phyloP scores from a whole-genome alignment of 257 asterid genomes.

The Handroanthus guayacan region DNA sequence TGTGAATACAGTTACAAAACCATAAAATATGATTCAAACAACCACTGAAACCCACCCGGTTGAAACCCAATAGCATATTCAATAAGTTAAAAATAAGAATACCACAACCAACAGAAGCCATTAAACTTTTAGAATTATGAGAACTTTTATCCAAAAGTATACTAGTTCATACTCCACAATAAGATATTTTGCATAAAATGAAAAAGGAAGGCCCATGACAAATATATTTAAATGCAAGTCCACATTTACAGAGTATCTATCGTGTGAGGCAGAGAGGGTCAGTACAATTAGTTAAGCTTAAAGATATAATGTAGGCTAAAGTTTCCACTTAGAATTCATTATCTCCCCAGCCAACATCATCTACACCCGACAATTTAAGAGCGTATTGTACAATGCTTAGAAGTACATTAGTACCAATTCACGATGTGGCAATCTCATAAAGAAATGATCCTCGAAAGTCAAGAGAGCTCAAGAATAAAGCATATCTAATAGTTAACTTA shows the following conservation, averaged over 20 bases:
- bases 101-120: background rate
- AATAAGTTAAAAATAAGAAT: background rate
- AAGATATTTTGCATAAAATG: background rate
- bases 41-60: background rate
- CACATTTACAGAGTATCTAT: background rate
- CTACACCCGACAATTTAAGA: background rate
- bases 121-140: background rate
- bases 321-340: constrained; percentile 9
- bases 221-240: background rate
- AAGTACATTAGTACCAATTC: constrained; percentile 4
- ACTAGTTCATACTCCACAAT: constrained; percentile 5
- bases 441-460: background rate
- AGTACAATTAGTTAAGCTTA: background rate
- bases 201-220: background rate
- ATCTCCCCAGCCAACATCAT: background rate
- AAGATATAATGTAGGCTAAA: background rate
- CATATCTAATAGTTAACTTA: background rate
- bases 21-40: constrained; percentile 6
- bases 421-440: background rate
- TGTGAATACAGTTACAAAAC: background rate
- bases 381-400: background rate
- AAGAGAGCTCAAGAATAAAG: background rate
- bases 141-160: constrained; percentile 4
- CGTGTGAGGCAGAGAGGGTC: background rate
- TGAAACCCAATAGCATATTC: constrained; percentile 7